These are phyloP conservation scores for Tetrapisispora arboricola DNA, from an alignment of 805 yeast genomes.

Conservation along the genomic window DNA sequence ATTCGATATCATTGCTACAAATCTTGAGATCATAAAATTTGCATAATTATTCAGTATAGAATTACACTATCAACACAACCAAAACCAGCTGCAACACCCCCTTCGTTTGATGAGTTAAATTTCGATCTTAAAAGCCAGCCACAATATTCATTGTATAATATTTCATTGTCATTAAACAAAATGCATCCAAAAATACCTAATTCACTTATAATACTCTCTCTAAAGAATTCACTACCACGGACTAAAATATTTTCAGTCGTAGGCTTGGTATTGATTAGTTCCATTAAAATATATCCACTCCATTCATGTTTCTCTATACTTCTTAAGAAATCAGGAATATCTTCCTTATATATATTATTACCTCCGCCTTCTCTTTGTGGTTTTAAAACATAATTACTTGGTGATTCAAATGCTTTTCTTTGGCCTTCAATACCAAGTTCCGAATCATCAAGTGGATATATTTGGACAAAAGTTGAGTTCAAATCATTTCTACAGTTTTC, in stretches of 20 bases:
- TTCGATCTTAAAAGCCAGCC: conserved; percentile 89
- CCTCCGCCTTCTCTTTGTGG: conserved; percentile 99
- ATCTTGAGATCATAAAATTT: too few species aligned
- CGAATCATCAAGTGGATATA: conserved; percentile 75
- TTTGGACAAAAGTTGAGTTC: conserved; percentile 61
- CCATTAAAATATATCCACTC: conserved; percentile 92
- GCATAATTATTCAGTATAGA: conserved; percentile 24
- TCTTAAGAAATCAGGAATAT: conserved; percentile 66
- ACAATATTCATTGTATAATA: conserved; percentile 53
- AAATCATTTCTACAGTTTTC: conserved; percentile 27
- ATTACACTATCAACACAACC: conserved; percentile 89
- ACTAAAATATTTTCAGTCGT: conserved; percentile 57
- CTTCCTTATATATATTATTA: conserved; percentile 78
- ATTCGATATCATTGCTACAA: too few species aligned
- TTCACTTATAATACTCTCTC: conserved; percentile 80
- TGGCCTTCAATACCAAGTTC: conserved; percentile 52
- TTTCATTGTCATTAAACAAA: conserved; percentile 57
- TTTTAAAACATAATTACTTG: conserved; percentile 72
- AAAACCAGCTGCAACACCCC: conserved; percentile 98
- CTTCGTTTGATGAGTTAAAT: conserved; percentile 80
- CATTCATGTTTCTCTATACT: conserved; percentile 57
- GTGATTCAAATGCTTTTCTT: conserved; percentile 52
- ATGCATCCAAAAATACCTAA: conserved; percentile 84
- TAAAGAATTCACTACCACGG: conserved; percentile 48
- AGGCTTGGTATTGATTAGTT: conserved; percentile 67